Percentiles rank a stretch among this genome's conserved stretches.
Evolutionary conservation across 2,329 filamentous ascomycete species (phyloP).

Genomic region (Bretziella fagacearum): DNA sequence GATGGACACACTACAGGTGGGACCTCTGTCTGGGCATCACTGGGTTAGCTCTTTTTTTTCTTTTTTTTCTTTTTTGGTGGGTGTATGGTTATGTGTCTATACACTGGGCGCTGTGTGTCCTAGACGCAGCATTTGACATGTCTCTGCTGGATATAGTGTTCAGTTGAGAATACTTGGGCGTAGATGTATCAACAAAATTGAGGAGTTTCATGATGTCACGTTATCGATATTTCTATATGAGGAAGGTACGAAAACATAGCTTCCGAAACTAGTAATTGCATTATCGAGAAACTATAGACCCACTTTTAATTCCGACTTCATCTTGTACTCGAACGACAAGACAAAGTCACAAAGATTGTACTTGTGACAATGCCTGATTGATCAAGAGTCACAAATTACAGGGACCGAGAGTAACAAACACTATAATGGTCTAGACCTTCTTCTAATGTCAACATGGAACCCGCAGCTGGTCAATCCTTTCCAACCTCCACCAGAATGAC

Average conservation of each 20-base stretch:
- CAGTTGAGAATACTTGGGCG: no score
- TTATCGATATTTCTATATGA: neutral
- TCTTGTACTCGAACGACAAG: no score
- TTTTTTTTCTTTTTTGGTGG: neutral
- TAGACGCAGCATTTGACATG: slow-evolving; percentile 1
- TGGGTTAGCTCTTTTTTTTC: neutral
- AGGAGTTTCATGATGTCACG: neutral
- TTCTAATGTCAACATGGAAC: no score
- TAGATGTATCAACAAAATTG: neutral
- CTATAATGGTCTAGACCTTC: no score
- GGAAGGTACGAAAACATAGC: neutral
- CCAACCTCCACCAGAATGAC: no score
- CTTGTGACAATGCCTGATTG: no score
- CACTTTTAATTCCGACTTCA: no score
- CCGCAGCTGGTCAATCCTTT: no score
- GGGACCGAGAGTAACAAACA: no score
- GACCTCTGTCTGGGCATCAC: no score
- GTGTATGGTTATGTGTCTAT: neutral
- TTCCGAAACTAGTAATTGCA: neutral
- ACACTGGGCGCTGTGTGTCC: neutral
- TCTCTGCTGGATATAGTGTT: slow-evolving; percentile 4
- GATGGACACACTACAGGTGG: neutral
- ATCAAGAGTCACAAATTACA: no score
- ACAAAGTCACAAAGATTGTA: no score
- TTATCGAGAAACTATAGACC: neutral